Conservation (phyloP, 2,329 filamentous ascomycete genomes). For the Ceratocystis destructans region DNA sequence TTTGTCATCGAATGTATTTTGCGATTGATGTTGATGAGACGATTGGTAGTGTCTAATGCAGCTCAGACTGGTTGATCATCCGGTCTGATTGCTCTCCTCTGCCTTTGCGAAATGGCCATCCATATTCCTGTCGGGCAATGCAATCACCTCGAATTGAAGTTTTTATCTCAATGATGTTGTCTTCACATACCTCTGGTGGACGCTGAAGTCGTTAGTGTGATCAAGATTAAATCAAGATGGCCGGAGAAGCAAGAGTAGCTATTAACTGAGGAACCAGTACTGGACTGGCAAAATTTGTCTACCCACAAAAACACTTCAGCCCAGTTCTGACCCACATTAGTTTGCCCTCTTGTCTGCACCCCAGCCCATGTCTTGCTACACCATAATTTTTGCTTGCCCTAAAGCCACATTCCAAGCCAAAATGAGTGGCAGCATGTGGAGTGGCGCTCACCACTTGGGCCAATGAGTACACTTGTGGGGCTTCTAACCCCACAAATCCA, state of each 20-base stretch:
- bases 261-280: background rate
- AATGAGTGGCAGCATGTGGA: background rate
- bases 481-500: constrained; percentile 33
- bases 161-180: background rate
- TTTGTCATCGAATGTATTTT: constrained; percentile 8
- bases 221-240: constrained; percentile 13
- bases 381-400: constrained; percentile 12
- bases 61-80: constrained; percentile 22
- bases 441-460: background rate
- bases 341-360: constrained; percentile 26
- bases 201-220: constrained; percentile 15
- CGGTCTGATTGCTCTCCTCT: constrained; percentile 46
- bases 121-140: constrained; percentile 16
- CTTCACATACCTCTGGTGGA: constrained; percentile 19
- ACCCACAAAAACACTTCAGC: constrained; percentile 12
- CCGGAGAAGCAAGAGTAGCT: constrained; percentile 15
- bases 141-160: constrained; percentile 15
- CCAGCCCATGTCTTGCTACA: constrained; percentile 1
- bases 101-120: constrained; percentile 38
- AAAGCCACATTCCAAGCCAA: constrained; percentile 13
- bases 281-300: constrained; percentile 12
- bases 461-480: constrained; percentile 20
- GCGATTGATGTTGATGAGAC: background rate
- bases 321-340: constrained; percentile 19
- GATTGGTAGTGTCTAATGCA: background rate